Conservation (phyloP, 768 basidiomycete species). For the Suillus sp. region DNA sequence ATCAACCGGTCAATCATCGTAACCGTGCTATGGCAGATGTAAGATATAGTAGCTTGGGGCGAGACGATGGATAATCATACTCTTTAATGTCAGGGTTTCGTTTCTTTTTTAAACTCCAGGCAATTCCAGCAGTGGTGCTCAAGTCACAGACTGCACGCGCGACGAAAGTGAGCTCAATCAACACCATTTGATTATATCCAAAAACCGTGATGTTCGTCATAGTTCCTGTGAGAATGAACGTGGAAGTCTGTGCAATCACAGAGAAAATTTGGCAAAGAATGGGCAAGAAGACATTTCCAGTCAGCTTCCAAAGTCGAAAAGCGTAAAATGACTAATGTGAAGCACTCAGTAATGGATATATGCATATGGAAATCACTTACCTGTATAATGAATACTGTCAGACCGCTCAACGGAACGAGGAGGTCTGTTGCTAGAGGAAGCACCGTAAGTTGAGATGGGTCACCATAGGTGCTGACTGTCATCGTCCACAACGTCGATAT, state of each 20-base stretch:
- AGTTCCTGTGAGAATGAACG: not conserved
- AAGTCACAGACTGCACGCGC: slow-evolving; percentile 6
- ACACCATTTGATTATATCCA: no score
- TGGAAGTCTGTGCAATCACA: not conserved
- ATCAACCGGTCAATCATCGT: not conserved
- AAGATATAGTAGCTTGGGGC: not conserved
- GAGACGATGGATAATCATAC: not conserved
- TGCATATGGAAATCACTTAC: not conserved
- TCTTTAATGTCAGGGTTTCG: not conserved
- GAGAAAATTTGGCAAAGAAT: not conserved
- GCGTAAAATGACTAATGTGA: slow-evolving; percentile 8
- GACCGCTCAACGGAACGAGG: not conserved
- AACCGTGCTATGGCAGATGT: not conserved
- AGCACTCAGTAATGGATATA: not conserved
- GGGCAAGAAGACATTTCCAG: slow-evolving; percentile 4
- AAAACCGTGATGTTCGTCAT: not conserved
- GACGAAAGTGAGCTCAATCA: not conserved
- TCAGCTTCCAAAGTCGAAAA: slow-evolving; percentile 9
- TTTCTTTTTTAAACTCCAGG: not conserved
- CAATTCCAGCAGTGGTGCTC: slow-evolving; percentile 8
- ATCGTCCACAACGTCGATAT: slow-evolving; percentile 10
- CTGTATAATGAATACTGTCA: slow-evolving; percentile 3
- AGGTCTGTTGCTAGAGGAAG: slow-evolving; percentile 3
- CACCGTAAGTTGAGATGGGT: slow-evolving; percentile 2
- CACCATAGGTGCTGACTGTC: slow-evolving; percentile 10